phyloP scores from a whole-genome alignment of 2,329 filamentous ascomycete species.

The Chalaropsis ovoidea region DNA sequence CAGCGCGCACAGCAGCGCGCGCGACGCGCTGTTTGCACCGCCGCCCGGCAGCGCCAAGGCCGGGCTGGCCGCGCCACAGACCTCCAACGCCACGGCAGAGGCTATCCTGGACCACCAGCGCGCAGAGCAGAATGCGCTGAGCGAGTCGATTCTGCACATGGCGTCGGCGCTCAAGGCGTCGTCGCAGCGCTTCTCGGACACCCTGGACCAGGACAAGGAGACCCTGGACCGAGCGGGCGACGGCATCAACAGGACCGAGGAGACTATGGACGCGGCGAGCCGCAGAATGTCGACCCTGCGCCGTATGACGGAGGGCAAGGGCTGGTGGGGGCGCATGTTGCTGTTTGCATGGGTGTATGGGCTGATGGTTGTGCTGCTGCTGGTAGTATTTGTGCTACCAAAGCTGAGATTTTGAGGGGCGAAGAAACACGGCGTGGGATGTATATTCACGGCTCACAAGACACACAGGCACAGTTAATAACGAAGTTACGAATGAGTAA shows the following conservation, averaged over 20 bases:
- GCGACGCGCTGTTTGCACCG: constrained; percentile 9
- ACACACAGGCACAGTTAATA: background rate
- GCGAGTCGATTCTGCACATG: constrained; percentile 69
- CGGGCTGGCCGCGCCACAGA: constrained; percentile 33
- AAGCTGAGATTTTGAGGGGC: constrained; percentile 67
- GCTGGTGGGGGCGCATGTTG: constrained; percentile 75
- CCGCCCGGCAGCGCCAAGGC: constrained; percentile 23
- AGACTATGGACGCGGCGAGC: constrained; percentile 65
- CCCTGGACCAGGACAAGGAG: constrained; percentile 62
- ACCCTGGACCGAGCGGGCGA: constrained; percentile 60
- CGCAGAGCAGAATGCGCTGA: constrained; percentile 71
- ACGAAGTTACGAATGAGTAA: background rate
- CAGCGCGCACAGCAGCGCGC: constrained; percentile 17
- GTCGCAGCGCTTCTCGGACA: constrained; percentile 58
- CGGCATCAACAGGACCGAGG: constrained; percentile 66
- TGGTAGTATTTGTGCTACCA: constrained; percentile 76
- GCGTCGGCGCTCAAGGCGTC: constrained; percentile 67
- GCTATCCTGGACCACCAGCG: constrained; percentile 66
- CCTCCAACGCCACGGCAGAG: constrained; percentile 51
- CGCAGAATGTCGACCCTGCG: constrained; percentile 66
- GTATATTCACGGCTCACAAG: no score
- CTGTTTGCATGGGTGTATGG: constrained; percentile 77
- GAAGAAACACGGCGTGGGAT: background rate
- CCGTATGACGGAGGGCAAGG: constrained; percentile 76
- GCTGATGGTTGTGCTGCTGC: constrained; percentile 64